These are phyloP conservation scores for Diaporthe sp. DNA, from an alignment of 2,329 filamentous ascomycete genomes.

Conservation along the genomic window DNA sequence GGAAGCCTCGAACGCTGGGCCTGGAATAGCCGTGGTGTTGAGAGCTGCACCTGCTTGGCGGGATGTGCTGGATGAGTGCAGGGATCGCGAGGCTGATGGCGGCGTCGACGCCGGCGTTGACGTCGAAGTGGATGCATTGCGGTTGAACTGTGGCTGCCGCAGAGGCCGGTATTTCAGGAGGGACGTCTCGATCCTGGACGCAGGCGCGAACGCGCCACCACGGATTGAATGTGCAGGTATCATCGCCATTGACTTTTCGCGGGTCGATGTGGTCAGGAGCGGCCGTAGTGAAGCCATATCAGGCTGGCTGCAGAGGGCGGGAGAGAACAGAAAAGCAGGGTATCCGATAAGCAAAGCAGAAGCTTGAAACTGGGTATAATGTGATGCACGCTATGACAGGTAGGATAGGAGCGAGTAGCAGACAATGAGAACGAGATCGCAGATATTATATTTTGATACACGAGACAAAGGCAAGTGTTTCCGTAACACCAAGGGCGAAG, in stretches of 20 bases:
- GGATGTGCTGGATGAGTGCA: constrained; percentile 44
- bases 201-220: constrained; percentile 25
- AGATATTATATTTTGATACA: constrained; percentile 11
- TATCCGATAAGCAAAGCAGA: constrained; percentile 26
- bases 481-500: constrained; percentile 1
- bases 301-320: background rate
- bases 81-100: constrained; percentile 42
- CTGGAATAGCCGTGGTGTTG: constrained; percentile 38
- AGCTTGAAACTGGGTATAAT: constrained; percentile 3
- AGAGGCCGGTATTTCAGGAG: constrained; percentile 37
- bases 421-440: background rate
- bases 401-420: background rate
- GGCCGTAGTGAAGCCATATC: constrained; percentile 38
- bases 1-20: constrained; percentile 35
- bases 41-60: constrained; percentile 30
- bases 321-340: background rate
- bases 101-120: constrained; percentile 16
- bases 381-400: constrained; percentile 30
- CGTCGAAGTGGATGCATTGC: constrained; percentile 32
- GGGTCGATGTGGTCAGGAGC: constrained; percentile 13
- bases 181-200: constrained; percentile 27
- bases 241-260: constrained; percentile 18
- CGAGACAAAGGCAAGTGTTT: constrained; percentile 15
- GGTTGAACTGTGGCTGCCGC: constrained; percentile 39
- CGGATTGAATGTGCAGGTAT: constrained; percentile 24